phyloP scores from a whole-genome alignment of 768 basidiomycete species.

The Albatrellus ellisii region DNA sequence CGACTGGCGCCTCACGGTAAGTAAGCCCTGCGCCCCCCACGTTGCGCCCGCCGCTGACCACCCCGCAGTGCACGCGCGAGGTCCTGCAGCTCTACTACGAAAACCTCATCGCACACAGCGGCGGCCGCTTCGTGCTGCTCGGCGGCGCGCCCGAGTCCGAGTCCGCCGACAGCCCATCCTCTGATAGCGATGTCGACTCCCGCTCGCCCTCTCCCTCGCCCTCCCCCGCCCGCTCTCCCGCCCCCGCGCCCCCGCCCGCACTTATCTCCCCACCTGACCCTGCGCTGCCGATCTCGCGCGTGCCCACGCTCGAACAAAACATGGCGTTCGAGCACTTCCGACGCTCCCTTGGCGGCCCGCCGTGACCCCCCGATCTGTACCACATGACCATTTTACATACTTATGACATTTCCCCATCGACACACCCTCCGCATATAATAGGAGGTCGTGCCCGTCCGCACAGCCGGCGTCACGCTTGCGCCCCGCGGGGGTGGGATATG shows the following conservation, averaged over 20 bases:
- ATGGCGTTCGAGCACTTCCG: conserved; percentile 65
- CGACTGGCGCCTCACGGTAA: conserved; percentile 91
- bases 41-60: conserved; percentile 10
- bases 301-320: conserved; percentile 70
- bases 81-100: conserved; percentile 89
- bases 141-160: too few relatives aligned
- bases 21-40: conserved; percentile 19
- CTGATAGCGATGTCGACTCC: conserved; percentile 25
- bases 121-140: conserved; percentile 36
- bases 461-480: too few relatives aligned
- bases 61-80: conserved; percentile 74
- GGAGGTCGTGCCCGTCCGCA: too few relatives aligned
- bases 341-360: conserved; percentile 8
- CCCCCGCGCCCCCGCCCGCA: conserved; percentile 13
- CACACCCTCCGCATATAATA: too few relatives aligned
- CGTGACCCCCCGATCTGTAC: not conserved
- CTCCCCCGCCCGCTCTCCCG: conserved; percentile 33
- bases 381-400: too few relatives aligned
- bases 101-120: conserved; percentile 79
- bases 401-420: too few relatives aligned
- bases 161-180: conserved; percentile 17
- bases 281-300: conserved; percentile 24
- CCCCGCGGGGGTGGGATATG: too few relatives aligned
- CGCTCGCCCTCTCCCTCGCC: conserved; percentile 33
- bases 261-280: conserved; percentile 16